phyloP scores from a whole-genome alignment of 2,329 filamentous ascomycete species.

The Didymella pomorum region DNA sequence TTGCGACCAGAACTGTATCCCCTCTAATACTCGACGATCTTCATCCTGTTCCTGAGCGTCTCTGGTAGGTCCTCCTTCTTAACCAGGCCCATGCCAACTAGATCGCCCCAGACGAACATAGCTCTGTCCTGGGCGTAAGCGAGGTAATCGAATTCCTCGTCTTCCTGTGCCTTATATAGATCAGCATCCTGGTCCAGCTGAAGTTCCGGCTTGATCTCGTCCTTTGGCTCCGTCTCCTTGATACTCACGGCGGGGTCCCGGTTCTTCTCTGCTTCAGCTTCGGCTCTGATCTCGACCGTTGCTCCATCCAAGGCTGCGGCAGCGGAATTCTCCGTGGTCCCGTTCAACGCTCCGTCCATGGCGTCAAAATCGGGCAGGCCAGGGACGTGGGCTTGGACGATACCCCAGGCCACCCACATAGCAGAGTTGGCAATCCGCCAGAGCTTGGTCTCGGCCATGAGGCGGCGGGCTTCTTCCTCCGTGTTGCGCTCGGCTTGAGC shows the following conservation, averaged over 20 bases:
- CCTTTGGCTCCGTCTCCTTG: conserved; percentile 33
- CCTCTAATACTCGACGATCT: conserved; percentile 68
- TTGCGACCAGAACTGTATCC: neutral
- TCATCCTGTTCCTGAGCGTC: conserved; percentile 69
- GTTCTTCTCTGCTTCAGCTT: conserved; percentile 25
- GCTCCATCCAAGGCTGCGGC: conserved; percentile 42
- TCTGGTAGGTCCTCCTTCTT: conserved; percentile 78
- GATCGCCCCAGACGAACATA: conserved; percentile 94
- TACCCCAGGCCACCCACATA: conserved; percentile 94
- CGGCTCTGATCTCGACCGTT: conserved; percentile 30
- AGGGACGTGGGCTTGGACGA: conserved; percentile 89
- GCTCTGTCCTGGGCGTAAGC: conserved; percentile 89
- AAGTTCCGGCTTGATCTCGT: conserved; percentile 32
- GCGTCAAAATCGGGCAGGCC: conserved; percentile 66
- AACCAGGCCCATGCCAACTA: conserved; percentile 77
- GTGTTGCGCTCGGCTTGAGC: conserved; percentile 66
- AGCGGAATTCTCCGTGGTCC: conserved; percentile 21
- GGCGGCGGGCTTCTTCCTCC: conserved; percentile 72
- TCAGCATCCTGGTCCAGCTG: conserved; percentile 38
- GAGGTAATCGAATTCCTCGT: conserved; percentile 88
- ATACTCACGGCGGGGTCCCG: conserved; percentile 31
- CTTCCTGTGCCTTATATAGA: conserved; percentile 61
- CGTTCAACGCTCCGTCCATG: conserved; percentile 22
- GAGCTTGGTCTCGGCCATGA: conserved; percentile 80
- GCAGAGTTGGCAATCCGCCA: conserved; percentile 91